These are phyloP conservation scores for Saccharomyces hybrid DNA, from an alignment of 1,139 yeast species.

Conservation along the genomic window DNA sequence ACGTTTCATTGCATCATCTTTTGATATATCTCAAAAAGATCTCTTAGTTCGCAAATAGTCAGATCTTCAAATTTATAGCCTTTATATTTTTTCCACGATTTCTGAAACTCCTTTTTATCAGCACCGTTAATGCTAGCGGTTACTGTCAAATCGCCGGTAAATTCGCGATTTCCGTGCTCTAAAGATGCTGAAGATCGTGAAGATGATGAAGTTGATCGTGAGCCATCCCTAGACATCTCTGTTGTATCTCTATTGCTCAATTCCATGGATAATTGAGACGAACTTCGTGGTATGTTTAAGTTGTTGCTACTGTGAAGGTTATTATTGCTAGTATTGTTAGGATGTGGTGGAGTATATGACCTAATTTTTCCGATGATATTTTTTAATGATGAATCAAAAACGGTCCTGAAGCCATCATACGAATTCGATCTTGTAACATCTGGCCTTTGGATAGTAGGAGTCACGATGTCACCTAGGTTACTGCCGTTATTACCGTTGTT, in stretches of 20 bases:
- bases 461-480: constrained; percentile 1
- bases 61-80: constrained; percentile 25
- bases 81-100: constrained; percentile 19
- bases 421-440: constrained; percentile 17
- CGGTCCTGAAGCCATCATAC: constrained; percentile 22
- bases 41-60: constrained; percentile 22
- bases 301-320: constrained; percentile 1
- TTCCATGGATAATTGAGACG: constrained; percentile 9
- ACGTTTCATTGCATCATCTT: constrained; percentile 15
- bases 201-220: background rate
- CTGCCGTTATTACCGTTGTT: constrained; percentile 1
- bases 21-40: constrained; percentile 27
- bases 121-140: constrained; percentile 2
- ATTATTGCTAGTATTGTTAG: constrained; percentile 2
- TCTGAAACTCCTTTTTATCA: constrained; percentile 3
- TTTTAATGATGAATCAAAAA: constrained; percentile 26
- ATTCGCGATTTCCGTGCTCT: background rate
- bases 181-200: background rate
- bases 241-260: constrained; percentile 3
- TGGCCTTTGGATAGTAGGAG: constrained; percentile 6
- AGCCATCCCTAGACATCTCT: constrained; percentile 1
- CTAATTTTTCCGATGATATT: constrained; percentile 26
- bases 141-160: background rate
- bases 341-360: constrained; percentile 26
- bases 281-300: constrained; percentile 7